Percentiles rank a stretch among this genome's conserved stretches.
Evolutionary conservation across 331 rosid genomes (phyloP).

Genomic region (Rosa hybrid): DNA sequence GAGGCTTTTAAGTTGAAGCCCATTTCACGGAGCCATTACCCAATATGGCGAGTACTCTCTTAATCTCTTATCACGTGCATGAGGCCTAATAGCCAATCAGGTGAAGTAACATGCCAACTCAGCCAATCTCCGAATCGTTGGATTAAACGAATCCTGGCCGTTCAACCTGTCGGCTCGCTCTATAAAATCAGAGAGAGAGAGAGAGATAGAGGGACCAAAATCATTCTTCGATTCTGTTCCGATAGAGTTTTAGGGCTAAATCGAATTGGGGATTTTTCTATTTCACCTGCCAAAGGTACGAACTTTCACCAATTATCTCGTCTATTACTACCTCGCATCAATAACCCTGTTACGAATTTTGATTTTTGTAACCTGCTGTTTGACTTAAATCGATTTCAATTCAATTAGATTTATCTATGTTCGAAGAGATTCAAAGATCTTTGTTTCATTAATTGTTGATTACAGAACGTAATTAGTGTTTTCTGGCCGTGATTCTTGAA

Average conservation of each 20-base stretch:
- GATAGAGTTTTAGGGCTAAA: slow-evolving; percentile 18
- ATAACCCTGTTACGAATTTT: background rate
- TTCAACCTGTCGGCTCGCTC: slow-evolving; percentile 20
- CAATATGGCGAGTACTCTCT: background rate
- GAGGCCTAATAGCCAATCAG: background rate
- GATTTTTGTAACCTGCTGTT: background rate
- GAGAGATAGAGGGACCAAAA: background rate
- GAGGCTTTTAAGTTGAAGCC: background rate
- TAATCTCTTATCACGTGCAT: background rate
- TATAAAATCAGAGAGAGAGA: slow-evolving; percentile 25
- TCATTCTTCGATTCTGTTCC: background rate
- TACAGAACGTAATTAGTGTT: background rate
- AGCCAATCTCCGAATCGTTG: background rate
- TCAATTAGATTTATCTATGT: background rate
- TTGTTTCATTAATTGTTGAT: background rate
- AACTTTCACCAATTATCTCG: too few species aligned
- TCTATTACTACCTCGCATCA: background rate
- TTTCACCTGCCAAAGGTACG: background rate
- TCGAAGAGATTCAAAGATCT: background rate
- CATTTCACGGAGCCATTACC: background rate
- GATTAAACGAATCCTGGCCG: slow-evolving; percentile 40
- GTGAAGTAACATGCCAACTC: background rate
- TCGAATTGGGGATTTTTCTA: slow-evolving; percentile 4
- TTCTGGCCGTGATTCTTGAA: background rate
- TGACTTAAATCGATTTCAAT: background rate